Conservation (phyloP, 768 basidiomycete species). For the Coprinellus micaceus region DNA sequence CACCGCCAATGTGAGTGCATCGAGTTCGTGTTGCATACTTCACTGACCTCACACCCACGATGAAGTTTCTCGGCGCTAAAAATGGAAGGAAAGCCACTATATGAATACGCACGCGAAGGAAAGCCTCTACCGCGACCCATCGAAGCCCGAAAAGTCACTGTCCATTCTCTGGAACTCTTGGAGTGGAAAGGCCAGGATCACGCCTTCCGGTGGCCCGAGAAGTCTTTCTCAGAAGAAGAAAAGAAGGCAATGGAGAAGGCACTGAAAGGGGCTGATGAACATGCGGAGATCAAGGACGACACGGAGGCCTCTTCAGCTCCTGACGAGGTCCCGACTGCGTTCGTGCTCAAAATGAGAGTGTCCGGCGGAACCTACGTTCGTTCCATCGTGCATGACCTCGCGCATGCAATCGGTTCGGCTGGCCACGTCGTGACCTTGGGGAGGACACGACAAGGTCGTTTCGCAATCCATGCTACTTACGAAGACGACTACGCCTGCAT, state of each 20-base stretch:
- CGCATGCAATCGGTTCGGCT: constrained; percentile 75
- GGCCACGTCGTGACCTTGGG: constrained; percentile 92
- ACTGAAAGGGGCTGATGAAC: constrained; percentile 46
- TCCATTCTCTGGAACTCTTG: constrained; percentile 75
- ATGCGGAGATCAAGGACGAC: constrained; percentile 38
- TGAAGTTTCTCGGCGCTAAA: constrained; percentile 93
- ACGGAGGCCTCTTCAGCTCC: constrained; percentile 26
- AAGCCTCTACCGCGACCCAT: constrained; percentile 94
- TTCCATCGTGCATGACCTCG: constrained; percentile 92
- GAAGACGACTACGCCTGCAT: constrained; percentile 60
- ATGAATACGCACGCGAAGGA: constrained; percentile 91
- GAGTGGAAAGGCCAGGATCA: constrained; percentile 81
- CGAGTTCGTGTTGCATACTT: background rate
- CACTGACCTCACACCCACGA: background rate
- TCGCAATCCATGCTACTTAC: constrained; percentile 43
- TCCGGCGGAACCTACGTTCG: constrained; percentile 97
- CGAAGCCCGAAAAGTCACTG: constrained; percentile 75
- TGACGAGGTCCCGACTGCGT: constrained; percentile 60
- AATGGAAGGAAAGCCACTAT: constrained; percentile 94
- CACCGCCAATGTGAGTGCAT: constrained; percentile 79
- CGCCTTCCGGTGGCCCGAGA: constrained; percentile 69
- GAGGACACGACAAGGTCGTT: constrained; percentile 85
- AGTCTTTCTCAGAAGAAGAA: constrained; percentile 63
- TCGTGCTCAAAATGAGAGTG: constrained; percentile 88
- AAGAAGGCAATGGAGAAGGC: constrained; percentile 67